Percentiles rank a stretch among this genome's conserved stretches.
phyloP scores from a whole-genome alignment of 2,329 filamentous ascomycete genomes.

The Cladorrhinum sp. region DNA sequence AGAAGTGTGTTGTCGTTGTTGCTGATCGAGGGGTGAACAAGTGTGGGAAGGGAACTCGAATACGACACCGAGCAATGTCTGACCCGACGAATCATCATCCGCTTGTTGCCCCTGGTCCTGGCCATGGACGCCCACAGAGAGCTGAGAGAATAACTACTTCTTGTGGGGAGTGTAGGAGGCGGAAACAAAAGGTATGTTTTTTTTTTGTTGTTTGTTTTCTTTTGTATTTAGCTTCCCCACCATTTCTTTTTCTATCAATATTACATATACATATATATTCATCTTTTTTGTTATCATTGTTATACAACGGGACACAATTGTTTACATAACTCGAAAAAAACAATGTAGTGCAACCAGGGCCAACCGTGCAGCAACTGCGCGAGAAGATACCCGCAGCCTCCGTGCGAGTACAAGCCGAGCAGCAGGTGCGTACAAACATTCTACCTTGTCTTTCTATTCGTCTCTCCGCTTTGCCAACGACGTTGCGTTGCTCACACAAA shows the following conservation, averaged over 20 bases:
- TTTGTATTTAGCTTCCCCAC: background rate
- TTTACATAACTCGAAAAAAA: too few species aligned
- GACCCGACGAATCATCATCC: constrained; percentile 30
- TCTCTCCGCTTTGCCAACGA: background rate
- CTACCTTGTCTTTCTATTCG: background rate
- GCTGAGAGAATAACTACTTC: constrained; percentile 40
- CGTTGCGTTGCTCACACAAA: background rate
- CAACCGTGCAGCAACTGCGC: constrained; percentile 54
- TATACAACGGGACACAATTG: too few species aligned
- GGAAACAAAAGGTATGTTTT: constrained; percentile 48
- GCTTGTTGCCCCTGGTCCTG: constrained; percentile 26
- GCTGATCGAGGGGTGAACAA: too few species aligned
- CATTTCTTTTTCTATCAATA: background rate
- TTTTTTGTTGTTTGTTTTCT: background rate
- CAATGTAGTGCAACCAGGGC: constrained; percentile 48
- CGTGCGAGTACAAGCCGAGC: constrained; percentile 44
- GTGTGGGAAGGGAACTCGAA: too few species aligned
- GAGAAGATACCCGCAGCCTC: constrained; percentile 49
- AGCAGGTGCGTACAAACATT: constrained; percentile 21
- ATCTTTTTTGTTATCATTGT: background rate
- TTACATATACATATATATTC: background rate
- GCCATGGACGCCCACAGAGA: constrained; percentile 25
- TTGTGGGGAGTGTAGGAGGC: constrained; percentile 49
- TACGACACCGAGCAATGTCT: constrained; percentile 30
- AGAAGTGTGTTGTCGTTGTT: too few species aligned